These are phyloP conservation scores for Pythium aristosporum DNA, from an alignment of 352 stramenopile species.

Conservation along the genomic window DNA sequence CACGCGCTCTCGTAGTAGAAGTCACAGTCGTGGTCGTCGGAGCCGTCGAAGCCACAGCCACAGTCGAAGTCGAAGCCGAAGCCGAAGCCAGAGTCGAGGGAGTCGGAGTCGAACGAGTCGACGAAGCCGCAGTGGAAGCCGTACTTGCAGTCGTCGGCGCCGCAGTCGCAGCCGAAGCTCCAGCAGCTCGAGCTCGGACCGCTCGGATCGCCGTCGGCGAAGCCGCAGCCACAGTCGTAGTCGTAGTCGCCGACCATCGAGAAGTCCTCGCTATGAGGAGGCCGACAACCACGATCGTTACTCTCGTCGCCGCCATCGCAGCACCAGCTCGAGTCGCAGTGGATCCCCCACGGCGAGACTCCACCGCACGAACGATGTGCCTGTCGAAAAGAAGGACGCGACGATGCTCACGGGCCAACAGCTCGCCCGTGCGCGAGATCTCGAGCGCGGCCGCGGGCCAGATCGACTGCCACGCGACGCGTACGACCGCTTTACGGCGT, in stretches of 20 bases:
- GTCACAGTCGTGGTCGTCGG: conserved; percentile 26
- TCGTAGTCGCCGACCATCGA: not conserved
- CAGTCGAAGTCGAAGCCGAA: conserved; percentile 27
- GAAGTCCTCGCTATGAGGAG: not conserved
- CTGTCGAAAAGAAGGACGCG: conserved; percentile 15
- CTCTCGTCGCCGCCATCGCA: not conserved
- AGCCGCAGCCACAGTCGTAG: conserved; percentile 16
- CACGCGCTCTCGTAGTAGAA: not conserved
- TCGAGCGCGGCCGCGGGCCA: conserved; percentile 55
- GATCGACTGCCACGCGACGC: conserved; percentile 49
- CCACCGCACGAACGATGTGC: not conserved
- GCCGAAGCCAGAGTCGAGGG: not conserved
- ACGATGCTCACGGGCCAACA: conserved; percentile 65
- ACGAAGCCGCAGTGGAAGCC: conserved; percentile 19
- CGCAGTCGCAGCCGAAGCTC: conserved; percentile 16
- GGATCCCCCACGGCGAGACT: not conserved
- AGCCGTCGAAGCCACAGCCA: conserved; percentile 17
- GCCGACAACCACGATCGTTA: not conserved
- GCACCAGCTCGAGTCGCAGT: conserved; percentile 18
- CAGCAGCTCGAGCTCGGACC: conserved; percentile 3
- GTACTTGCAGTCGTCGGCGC: conserved; percentile 2
- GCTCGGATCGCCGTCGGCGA: not conserved
- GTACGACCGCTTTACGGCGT: conserved; percentile 52
- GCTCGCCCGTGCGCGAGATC: conserved; percentile 63
- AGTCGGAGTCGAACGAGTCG: conserved; percentile 25